Evolutionary conservation across 2,329 filamentous ascomycete genomes (phyloP), one percentile per base, ranked within the genome.

Genomic region (Colletotrichum orbiculare): DNA sequence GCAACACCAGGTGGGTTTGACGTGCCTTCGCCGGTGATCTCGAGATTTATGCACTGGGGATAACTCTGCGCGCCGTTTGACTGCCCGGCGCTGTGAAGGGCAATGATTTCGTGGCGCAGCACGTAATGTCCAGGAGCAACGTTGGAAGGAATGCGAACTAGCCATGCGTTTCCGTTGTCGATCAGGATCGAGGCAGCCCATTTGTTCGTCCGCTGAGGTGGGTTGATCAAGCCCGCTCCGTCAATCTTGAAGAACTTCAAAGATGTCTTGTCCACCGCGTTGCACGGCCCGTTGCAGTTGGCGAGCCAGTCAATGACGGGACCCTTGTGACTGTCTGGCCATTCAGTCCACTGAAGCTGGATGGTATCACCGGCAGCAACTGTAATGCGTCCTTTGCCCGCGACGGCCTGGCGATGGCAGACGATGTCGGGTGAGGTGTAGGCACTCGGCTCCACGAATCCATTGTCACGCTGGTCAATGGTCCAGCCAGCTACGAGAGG

Each of bases 21-120:
- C 58, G 83, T 81, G 42, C 85, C 83, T 17, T 74, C 73, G 58
- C 85, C 83, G 45, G 81, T 83, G 68, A 88, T 78, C 68, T 85
- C 79, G 62, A 89, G 73, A 77, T 89, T 87, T 72, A 86, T 77
- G 73, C 86, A 83, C 69, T 83, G 81, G 38, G 81, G 81, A 70
- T 84, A 84, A 71, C 79, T 79, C 73, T 84, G 81, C 41, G 81
- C 80, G 11, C 82, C 81, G 68, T 81, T 73, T 43, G 69, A 55
- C 43, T 80, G 74, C 3, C 70, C 75, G 13, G 83, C 82, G 39
- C 75, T 78, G 74, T 87, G 84, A 6, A 87, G 79, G 17, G 81
- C 83, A 60, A 87, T 85, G 66, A 85, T 84, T 71, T 86, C 84
- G 69, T 86, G 82, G 8, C 84, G 82, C 42, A 87, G 77, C 52